Evolutionary conservation across 345 rosid species (phyloP).

Genomic region (Bruguiera gymnorhiza): DNA sequence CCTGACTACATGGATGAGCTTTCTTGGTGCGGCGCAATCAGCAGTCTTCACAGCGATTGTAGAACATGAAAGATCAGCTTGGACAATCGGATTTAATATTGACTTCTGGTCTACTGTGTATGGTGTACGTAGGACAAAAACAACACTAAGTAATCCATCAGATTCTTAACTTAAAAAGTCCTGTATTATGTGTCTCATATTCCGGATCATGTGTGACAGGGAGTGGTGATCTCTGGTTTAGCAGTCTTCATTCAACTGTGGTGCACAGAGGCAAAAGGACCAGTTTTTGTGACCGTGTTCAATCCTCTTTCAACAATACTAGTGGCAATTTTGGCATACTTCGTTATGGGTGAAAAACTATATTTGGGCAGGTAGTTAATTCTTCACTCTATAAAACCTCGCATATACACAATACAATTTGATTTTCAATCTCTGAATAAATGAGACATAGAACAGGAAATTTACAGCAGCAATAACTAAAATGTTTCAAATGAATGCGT

Average conservation of each 20-base stretch:
- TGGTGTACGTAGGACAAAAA: conserved; percentile 39
- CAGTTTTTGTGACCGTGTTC: conserved; percentile 65
- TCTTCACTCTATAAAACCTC: not conserved
- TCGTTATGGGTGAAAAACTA: conserved; percentile 55
- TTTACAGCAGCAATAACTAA: not conserved
- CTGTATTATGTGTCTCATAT: not conserved
- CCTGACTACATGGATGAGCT: conserved; percentile 60
- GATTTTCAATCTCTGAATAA: not conserved
- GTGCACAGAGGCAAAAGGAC: conserved; percentile 59
- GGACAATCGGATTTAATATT: conserved; percentile 53
- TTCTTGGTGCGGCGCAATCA: conserved; percentile 56
- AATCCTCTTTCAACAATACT: conserved; percentile 52
- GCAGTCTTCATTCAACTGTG: conserved; percentile 41
- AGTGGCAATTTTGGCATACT: conserved; percentile 48
- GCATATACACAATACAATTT: not conserved
- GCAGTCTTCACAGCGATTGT: conserved; percentile 50
- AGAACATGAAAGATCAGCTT: conserved; percentile 40
- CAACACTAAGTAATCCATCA: not conserved
- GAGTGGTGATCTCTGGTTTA: conserved; percentile 50
- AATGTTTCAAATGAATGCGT: not conserved
- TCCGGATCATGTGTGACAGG: conserved; percentile 33
- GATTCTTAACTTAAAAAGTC: not conserved
- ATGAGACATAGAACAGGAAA: not conserved
- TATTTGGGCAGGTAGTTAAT: conserved; percentile 52
- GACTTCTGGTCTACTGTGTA: conserved; percentile 56